Base-by-base conservation (phyloP, 2,329 filamentous ascomycete genomes). In the Bretziella fagacearum region DNA sequence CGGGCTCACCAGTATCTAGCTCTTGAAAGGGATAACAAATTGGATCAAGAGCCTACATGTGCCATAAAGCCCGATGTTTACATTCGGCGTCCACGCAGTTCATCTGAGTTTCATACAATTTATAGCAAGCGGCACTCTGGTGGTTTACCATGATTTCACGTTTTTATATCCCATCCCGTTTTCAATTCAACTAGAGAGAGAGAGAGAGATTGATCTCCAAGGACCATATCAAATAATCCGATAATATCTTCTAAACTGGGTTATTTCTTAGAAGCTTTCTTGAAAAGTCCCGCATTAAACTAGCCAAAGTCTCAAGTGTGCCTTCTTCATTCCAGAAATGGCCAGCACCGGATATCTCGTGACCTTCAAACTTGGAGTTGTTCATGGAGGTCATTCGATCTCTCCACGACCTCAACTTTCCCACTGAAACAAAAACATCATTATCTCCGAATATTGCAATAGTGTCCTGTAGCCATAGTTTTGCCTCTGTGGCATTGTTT, bases 361-460 rank as follows among this genome's bases (percentile, higher is more conserved):
- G 56, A 11, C 61, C 63, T 4, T 55, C 57, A 49, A 79, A 77
- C 43, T 52, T 56, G 15, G 71, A 74, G 1, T 58, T 60, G 0
- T 60, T 57, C 32, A 54, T 55, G 10, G 60, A 58, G 15, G 61
- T 59, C 37, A 87, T 61, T 50, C 65, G 68, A 33, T 64, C 62
- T 7, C 67, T 66, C 87, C 87, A 94, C 1, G 66, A 62, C 8
- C 72, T 69, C 54, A 87, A 65, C 59, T 74, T 82, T 49, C 68
- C 70, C 3, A 65, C 66, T 1, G 77, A 72, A 1, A 83, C 78
- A 53, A 95, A 93, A 0, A 70, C 63, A 59, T 96, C 87, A 3
- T 71, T 66, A 44, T 79, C 74, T 1, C 87, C 89, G 56, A 79
- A 93, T 0, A 93, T 61, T 0, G 75, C 77, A 27, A 94, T 59